Conservation (phyloP, 2,329 filamentous ascomycete genomes). For the Verticillium klebahnii region DNA sequence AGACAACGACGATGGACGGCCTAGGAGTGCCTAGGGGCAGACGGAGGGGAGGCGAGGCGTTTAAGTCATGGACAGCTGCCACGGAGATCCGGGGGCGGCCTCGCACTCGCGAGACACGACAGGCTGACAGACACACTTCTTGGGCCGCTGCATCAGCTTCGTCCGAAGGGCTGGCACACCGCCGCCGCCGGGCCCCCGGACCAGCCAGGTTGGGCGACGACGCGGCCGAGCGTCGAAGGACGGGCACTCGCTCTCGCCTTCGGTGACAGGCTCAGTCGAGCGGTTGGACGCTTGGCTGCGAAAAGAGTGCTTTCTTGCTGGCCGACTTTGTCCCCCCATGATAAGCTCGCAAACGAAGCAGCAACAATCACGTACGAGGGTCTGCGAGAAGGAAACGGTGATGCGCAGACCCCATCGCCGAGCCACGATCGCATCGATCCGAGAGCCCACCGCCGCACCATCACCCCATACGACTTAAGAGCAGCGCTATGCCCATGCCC, state of each 20-base stretch:
- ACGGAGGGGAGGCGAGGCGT: neutral
- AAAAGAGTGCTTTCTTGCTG: neutral
- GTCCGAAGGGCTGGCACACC: slow-evolving; percentile 1
- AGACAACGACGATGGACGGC: neutral
- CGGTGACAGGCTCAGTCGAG: neutral
- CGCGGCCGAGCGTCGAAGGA: neutral
- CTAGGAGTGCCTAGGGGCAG: neutral
- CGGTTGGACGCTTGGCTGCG: neutral
- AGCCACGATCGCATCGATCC: neutral
- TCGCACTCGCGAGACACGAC: neutral
- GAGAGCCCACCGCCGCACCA: neutral
- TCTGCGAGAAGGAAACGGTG: neutral
- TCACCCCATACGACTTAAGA: neutral
- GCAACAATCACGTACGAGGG: neutral
- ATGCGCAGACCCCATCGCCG: neutral
- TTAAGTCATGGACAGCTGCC: neutral
- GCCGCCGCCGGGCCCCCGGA: neutral
- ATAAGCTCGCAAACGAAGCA: neutral
- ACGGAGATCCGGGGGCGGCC: neutral
- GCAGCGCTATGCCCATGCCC: neutral
- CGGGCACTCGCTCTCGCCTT: neutral
- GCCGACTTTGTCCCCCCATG: neutral
- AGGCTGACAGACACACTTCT: neutral
- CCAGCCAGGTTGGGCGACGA: neutral
- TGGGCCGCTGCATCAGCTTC: slow-evolving; percentile 1